Evolutionary conservation across 2,329 filamentous ascomycete species (phyloP).

Genomic region (Allantophomopsis lycopodina): DNA sequence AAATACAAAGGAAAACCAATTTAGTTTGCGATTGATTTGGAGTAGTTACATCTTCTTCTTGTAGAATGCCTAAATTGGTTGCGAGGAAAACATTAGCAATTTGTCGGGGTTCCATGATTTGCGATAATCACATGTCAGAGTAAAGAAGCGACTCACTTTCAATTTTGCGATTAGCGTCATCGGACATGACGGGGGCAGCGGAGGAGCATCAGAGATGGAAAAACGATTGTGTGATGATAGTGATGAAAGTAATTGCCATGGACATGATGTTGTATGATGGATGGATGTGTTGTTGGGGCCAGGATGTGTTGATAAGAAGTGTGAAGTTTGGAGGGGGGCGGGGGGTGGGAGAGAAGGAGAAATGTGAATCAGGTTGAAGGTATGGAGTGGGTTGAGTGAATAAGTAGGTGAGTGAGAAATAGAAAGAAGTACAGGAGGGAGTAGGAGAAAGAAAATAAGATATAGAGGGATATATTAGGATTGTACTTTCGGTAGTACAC

Average conservation of each 20-base stretch:
- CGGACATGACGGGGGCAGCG: slow-evolving; percentile 13
- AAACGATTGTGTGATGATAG: background rate
- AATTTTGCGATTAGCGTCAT: slow-evolving; percentile 12
- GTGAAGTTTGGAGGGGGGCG: too few relatives aligned
- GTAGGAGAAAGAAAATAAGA: too few relatives aligned
- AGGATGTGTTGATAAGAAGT: too few relatives aligned
- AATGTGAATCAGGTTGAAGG: too few relatives aligned
- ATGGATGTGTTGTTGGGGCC: too few relatives aligned
- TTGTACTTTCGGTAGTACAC: too few relatives aligned
- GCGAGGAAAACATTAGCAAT: slow-evolving; percentile 1
- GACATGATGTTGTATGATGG: too few relatives aligned
- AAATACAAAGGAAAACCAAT: background rate
- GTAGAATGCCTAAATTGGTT: slow-evolving; percentile 13
- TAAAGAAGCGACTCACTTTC: slow-evolving; percentile 14
- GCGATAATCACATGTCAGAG: slow-evolving; percentile 16
- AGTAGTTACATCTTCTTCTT: slow-evolving; percentile 18
- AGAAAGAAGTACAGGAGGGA: too few relatives aligned
- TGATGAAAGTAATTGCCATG: background rate
- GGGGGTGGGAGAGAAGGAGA: too few relatives aligned
- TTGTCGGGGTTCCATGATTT: background rate
- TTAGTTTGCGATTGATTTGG: background rate
- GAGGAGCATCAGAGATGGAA: slow-evolving; percentile 10
- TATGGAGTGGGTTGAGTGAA: too few relatives aligned
- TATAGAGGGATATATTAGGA: too few relatives aligned
- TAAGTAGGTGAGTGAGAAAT: too few relatives aligned